A percentile compares a stretch with the other conserved stretches of the same genome.
phyloP scores from a whole-genome alignment of 164 flowering plant species.

The Kingdonia uniflora region DNA sequence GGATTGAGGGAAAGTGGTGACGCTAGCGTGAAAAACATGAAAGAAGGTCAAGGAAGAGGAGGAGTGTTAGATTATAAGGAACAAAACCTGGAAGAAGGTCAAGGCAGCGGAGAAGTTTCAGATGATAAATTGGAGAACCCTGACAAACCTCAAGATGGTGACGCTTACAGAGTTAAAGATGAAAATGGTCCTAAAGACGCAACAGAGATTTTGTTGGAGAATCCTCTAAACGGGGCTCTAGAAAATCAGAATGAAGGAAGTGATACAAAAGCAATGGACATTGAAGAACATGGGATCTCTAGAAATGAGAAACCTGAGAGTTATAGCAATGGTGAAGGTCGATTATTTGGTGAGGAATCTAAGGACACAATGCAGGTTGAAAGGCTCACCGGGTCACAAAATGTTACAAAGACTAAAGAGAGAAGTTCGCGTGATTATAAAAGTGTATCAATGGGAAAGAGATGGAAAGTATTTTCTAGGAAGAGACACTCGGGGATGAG shows the following conservation, averaged over 20 bases:
- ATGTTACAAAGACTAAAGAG: constrained; percentile 3
- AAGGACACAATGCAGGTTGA: constrained; percentile 19
- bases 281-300: no score
- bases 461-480: constrained; percentile 20
- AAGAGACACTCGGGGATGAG: background rate
- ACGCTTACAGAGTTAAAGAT: background rate
- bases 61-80: constrained; percentile 5
- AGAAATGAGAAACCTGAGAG: background rate
- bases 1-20: no score
- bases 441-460: constrained; percentile 24
- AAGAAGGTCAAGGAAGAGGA: background rate
- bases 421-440: no score
- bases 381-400: constrained; percentile 6
- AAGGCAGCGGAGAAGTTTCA: constrained; percentile 3
- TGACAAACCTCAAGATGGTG: constrained; percentile 1
- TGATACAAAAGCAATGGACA: background rate
- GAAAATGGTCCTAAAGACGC: constrained; percentile 5
- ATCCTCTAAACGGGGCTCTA: background rate
- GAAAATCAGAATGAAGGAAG: background rate
- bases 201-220: background rate
- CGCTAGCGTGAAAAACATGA: no score
- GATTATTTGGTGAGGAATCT: constrained; percentile 1
- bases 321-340: constrained; percentile 7
- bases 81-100: constrained; percentile 7
- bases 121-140: constrained; percentile 4